Conservation (phyloP, 148 eudicot species). For the Nepenthes gracilis region DNA sequence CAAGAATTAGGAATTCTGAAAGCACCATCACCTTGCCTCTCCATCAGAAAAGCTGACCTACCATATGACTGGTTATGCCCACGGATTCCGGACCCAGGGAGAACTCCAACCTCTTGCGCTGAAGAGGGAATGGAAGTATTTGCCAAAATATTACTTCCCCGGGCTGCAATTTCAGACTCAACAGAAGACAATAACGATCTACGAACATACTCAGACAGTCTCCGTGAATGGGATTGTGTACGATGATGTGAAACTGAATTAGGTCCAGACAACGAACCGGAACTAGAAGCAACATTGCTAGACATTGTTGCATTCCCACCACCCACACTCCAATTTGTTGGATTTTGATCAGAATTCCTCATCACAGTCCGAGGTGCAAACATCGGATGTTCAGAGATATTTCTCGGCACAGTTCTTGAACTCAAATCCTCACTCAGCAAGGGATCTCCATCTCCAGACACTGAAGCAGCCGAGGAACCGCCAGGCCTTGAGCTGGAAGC, state of each 20-base stretch:
- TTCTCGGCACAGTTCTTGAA: slow-evolving; percentile 35
- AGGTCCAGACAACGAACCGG: slow-evolving; percentile 25
- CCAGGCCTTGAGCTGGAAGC: slow-evolving; percentile 38
- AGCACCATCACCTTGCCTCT: slow-evolving; percentile 56
- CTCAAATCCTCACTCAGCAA: slow-evolving; percentile 25
- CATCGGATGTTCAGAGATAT: slow-evolving; percentile 52
- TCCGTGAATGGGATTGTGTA: slow-evolving; percentile 43
- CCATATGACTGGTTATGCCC: slow-evolving; percentile 26
- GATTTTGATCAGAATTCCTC: slow-evolving; percentile 34
- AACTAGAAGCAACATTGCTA: slow-evolving; percentile 40
- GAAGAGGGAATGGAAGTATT: slow-evolving; percentile 27
- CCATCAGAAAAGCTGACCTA: slow-evolving; percentile 50
- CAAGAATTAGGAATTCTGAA: slow-evolving; percentile 43
- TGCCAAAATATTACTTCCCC: slow-evolving; percentile 22
- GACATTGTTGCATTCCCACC: slow-evolving; percentile 24
- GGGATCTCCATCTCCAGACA: slow-evolving; percentile 21
- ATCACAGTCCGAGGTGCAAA: slow-evolving; percentile 43
- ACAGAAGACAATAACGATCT: slow-evolving; percentile 41
- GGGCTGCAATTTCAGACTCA: slow-evolving; percentile 42
- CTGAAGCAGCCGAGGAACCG: slow-evolving; percentile 19
- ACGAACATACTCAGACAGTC: slow-evolving; percentile 66
- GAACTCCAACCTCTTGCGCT: slow-evolving; percentile 28
- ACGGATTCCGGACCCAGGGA: slow-evolving; percentile 29
- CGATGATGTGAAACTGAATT: slow-evolving; percentile 41
- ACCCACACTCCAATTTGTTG: slow-evolving; percentile 33